Conservation (phyloP, 2,329 filamentous ascomycete genomes). For the Aphanocladium album region DNA sequence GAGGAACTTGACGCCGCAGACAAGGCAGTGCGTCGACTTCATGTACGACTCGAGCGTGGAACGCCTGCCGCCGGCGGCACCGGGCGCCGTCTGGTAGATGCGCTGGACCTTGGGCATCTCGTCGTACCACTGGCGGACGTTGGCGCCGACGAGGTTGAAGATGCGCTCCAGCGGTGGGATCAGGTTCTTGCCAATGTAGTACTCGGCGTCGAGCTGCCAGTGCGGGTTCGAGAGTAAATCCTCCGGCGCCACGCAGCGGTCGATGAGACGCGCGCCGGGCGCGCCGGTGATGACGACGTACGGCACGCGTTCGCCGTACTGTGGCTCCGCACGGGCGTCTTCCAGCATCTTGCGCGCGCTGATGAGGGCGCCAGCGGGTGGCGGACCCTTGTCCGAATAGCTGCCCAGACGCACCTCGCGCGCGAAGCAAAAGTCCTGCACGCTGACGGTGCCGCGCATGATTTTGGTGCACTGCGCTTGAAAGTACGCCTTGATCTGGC, state of each 20-base stretch:
- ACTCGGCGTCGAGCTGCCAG: conserved; percentile 82
- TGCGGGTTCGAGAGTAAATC: conserved; percentile 71
- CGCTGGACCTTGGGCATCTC: conserved; percentile 92
- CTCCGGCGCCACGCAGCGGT: conserved; percentile 86
- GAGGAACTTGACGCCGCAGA: conserved; percentile 60
- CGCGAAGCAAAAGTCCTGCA: conserved; percentile 96
- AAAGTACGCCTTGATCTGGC: conserved; percentile 84
- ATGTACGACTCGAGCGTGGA: conserved; percentile 94
- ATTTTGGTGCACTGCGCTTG: conserved; percentile 88
- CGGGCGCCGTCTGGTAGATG: conserved; percentile 40
- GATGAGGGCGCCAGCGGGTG: conserved; percentile 84
- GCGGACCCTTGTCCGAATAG: conserved; percentile 69
- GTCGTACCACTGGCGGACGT: conserved; percentile 86
- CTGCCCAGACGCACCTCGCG: conserved; percentile 85
- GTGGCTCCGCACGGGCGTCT: conserved; percentile 81
- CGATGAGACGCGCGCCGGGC: conserved; percentile 77
- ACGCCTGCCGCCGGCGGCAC: conserved; percentile 36
- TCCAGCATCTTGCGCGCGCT: conserved; percentile 80
- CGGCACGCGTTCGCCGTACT: conserved; percentile 91
- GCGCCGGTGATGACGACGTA: conserved; percentile 90
- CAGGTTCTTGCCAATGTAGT: conserved; percentile 94
- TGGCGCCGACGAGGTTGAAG: conserved; percentile 92
- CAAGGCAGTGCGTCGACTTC: conserved; percentile 70
- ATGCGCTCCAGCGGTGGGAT: conserved; percentile 94
- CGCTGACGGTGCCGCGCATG: conserved; percentile 78